phyloP scores from a whole-genome alignment of 805 yeast genomes.

The Yamadazyma laniorum region DNA sequence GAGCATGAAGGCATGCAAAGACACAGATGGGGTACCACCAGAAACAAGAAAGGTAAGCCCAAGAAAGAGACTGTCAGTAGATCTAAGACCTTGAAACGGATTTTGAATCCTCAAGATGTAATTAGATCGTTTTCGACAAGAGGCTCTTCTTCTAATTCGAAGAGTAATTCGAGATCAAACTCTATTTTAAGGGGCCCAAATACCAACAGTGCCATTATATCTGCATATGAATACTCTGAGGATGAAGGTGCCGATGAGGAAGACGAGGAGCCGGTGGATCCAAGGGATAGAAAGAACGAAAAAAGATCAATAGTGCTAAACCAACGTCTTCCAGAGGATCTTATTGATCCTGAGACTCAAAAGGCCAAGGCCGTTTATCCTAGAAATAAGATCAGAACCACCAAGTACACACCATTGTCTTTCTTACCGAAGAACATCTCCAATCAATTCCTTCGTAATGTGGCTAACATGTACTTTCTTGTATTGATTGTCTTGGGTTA shows the following conservation, averaged over 20 bases:
- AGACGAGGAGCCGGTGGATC: constrained; percentile 28
- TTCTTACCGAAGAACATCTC: constrained; percentile 83
- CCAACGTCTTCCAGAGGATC: constrained; percentile 55
- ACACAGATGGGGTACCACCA: constrained; percentile 88
- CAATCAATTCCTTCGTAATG: constrained; percentile 72
- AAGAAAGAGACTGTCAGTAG: constrained; percentile 45
- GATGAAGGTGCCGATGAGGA: constrained; percentile 28
- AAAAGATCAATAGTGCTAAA: constrained; percentile 59
- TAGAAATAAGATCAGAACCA: constrained; percentile 90
- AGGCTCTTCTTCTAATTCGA: constrained; percentile 3
- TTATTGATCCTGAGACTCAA: constrained; percentile 56
- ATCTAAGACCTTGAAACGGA: constrained; percentile 56
- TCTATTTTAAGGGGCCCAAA: constrained; percentile 18
- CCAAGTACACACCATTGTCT: constrained; percentile 88
- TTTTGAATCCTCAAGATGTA: constrained; percentile 23
- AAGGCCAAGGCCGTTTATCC: constrained; percentile 63
- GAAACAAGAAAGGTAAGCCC: constrained; percentile 71
- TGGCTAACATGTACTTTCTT: constrained; percentile 88
- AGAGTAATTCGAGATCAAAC: constrained; percentile 14
- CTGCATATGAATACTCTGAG: constrained; percentile 19
- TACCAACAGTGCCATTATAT: constrained; percentile 24
- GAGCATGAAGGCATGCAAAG: constrained; percentile 54
- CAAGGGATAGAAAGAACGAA: constrained; percentile 28
- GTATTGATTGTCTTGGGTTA: constrained; percentile 76
- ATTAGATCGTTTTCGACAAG: constrained; percentile 10